Base-by-base conservation (phyloP, 768 basidiomycete genomes). In the Termitomyces sp. region DNA sequence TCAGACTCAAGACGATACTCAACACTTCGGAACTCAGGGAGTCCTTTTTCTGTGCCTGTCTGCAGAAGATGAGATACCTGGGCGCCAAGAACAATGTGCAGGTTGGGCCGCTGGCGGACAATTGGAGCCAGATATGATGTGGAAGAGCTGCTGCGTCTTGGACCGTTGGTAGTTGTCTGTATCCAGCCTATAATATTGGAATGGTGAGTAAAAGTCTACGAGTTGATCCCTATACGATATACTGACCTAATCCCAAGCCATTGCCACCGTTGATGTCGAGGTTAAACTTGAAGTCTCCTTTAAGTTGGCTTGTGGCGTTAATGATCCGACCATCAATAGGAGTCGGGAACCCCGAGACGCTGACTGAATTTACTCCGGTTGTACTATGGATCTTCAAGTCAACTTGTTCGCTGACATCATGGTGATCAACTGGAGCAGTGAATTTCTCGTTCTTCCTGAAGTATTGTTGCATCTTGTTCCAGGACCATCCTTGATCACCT, bases 381-480 rank as follows among this genome's bases (percentile, higher is more conserved):
- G 53, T 61, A 28, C 66, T 62, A 53, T 72, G 71, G 5, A 68
- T 53, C 3, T 54, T 24, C 11, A 71, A 68, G 34, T 66, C 57
- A 38, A 66, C 63, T 53, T 72, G 63, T 2, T 67, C 66, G 5
- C 58, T 58, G 24, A 62, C 65, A 49, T 67, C 57, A 55, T 67
- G 69, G n/a, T n/a, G n/a, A n/a, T n/a, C n/a, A n/a, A n/a, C n/a
- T n/a, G n/a, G n/a, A n/a, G n/a, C n/a, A n/a, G n/a, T n/a, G n/a
- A n/a, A n/a, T n/a, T n/a, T n/a, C n/a, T n/a, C n/a, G n/a, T n/a
- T n/a, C n/a, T n/a, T n/a, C n/a, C n/a, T n/a, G n/a, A n/a, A n/a
- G n/a, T n/a, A n/a, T n/a, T n/a, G n/a, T n/a, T n/a, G n/a, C n/a
- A n/a, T n/a, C n/a, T n/a, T n/a, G n/a, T n/a, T n/a, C n/a, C n/a